Percentiles rank a stretch among this genome's conserved stretches.
Evolutionary conservation across 371 early-diverging fungal species (phyloP).

Genomic region (Capillidium rhysosporum): DNA sequence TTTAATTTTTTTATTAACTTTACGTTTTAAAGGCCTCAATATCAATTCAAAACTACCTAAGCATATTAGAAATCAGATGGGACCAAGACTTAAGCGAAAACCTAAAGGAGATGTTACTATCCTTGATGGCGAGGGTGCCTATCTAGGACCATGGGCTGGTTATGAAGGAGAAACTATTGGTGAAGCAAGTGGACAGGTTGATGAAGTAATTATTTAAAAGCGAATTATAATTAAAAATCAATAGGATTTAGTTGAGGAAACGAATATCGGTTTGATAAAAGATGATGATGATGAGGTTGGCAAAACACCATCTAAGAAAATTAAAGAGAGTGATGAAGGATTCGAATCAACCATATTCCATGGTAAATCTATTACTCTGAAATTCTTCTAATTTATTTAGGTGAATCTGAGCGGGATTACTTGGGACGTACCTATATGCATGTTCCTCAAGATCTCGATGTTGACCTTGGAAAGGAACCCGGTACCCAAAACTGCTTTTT

Average conservation of each 20-base stretch:
- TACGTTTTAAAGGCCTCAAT: not conserved
- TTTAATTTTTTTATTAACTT: not conserved
- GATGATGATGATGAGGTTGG: constrained; percentile 12
- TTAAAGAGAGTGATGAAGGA: constrained; percentile 16
- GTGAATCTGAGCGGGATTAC: constrained; percentile 63
- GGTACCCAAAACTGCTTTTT: constrained; percentile 62
- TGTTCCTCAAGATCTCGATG: constrained; percentile 67
- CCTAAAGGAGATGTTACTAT: constrained; percentile 55
- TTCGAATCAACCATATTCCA: constrained; percentile 56
- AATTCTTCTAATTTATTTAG: constrained; percentile 7
- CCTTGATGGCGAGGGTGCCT: constrained; percentile 59
- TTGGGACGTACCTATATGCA: constrained; percentile 89
- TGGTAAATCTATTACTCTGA: constrained; percentile 17
- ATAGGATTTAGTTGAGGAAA: constrained; percentile 2
- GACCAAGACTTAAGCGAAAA: constrained; percentile 37
- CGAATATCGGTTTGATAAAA: constrained; percentile 9
- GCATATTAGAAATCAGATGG: constrained; percentile 20
- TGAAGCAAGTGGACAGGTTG: constrained; percentile 29
- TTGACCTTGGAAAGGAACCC: constrained; percentile 47
- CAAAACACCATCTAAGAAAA: constrained; percentile 7
- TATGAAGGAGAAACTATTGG: constrained; percentile 62
- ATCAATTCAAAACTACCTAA: constrained; percentile 19
- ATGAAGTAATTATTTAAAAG: constrained; percentile 14
- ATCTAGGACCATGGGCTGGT: constrained; percentile 90
- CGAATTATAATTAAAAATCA: not conserved